Percentiles rank a stretch among this genome's conserved stretches.
Evolutionary conservation across 257 asterid species (phyloP).

Genomic region (Thymus quinquecostatus): DNA sequence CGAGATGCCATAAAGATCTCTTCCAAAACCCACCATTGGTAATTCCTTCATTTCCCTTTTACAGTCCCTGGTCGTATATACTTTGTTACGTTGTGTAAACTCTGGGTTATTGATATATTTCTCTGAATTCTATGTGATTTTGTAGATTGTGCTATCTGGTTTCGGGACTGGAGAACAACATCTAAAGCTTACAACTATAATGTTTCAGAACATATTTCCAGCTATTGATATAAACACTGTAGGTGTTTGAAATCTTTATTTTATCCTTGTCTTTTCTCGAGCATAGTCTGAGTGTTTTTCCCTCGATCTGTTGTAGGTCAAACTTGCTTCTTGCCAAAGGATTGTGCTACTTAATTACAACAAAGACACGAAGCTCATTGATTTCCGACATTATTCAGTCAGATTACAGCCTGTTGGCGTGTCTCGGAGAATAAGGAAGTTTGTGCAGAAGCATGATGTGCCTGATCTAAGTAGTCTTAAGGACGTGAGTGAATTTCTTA

Average conservation of each 20-base stretch:
- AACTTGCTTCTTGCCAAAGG: conserved; percentile 92
- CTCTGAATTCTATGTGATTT: conserved; percentile 7
- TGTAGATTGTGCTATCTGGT: conserved; percentile 94
- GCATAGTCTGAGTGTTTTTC: conserved; percentile 25
- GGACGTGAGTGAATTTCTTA: conserved; percentile 89
- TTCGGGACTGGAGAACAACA: conserved; percentile 97
- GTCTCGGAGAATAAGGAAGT: conserved; percentile 78
- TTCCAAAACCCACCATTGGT: conserved; percentile 88
- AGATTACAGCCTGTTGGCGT: conserved; percentile 96
- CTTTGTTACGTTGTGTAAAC: neutral
- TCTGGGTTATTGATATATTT: neutral
- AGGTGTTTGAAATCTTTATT: conserved; percentile 39
- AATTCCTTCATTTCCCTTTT: conserved; percentile 23
- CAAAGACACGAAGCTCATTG: conserved; percentile 83
- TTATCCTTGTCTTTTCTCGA: conserved; percentile 15
- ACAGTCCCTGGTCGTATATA: neutral
- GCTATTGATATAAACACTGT: conserved; percentile 91
- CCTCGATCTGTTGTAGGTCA: conserved; percentile 59
- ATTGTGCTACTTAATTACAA: conserved; percentile 89
- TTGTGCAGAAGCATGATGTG: conserved; percentile 90
- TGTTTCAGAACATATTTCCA: conserved; percentile 96
- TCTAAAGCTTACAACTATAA: conserved; percentile 79
- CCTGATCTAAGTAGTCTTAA: conserved; percentile 83
- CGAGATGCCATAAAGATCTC: conserved; percentile 79
- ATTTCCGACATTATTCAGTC: conserved; percentile 88